A percentile compares a stretch with the other conserved stretches of the same genome.
Evolutionary conservation across 495 filamentous ascomycete genomes (phyloP).

Genomic region (Trichoderma gamsii): DNA sequence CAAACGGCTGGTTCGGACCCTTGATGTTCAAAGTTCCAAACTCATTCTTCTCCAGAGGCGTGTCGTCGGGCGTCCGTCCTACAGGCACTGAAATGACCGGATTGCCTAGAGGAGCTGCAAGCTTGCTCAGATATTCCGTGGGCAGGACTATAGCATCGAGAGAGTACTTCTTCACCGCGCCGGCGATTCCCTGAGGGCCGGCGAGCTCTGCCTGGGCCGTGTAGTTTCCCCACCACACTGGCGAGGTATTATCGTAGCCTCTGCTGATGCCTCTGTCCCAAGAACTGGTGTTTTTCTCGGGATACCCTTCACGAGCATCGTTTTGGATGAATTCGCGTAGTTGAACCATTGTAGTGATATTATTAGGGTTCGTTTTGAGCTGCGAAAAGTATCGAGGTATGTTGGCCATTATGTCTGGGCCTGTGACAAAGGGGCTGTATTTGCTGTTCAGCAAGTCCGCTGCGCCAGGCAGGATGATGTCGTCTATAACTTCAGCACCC

Average conservation of each 20-base stretch:
- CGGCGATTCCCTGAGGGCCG: slow-evolving; percentile 14
- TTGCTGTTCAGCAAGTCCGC: neutral
- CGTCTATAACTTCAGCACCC: slow-evolving; percentile 25
- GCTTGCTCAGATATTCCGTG: slow-evolving; percentile 23
- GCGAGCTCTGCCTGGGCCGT: slow-evolving; percentile 20
- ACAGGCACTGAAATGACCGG: slow-evolving; percentile 42
- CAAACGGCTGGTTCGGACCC: slow-evolving; percentile 18
- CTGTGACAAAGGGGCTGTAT: neutral
- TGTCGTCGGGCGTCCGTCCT: slow-evolving; percentile 22
- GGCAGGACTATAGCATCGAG: slow-evolving; percentile 40
- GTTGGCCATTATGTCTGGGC: neutral
- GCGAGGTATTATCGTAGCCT: slow-evolving; percentile 27
- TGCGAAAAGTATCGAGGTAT: neutral
- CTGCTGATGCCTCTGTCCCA: slow-evolving; percentile 24
- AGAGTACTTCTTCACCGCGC: slow-evolving; percentile 29
- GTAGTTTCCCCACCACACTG: neutral
- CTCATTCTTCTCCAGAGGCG: neutral
- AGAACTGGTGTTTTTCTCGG: neutral
- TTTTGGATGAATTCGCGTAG: neutral
- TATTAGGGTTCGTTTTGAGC: neutral
- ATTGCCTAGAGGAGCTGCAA: slow-evolving; percentile 27
- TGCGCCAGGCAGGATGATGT: slow-evolving; percentile 3
- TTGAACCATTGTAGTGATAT: neutral
- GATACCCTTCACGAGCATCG: neutral
- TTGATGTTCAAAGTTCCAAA: neutral